Percentiles rank a stretch among this genome's conserved stretches.
Conservation (phyloP, 2,329 filamentous ascomycete species). For the Trichoderma breve region DNA sequence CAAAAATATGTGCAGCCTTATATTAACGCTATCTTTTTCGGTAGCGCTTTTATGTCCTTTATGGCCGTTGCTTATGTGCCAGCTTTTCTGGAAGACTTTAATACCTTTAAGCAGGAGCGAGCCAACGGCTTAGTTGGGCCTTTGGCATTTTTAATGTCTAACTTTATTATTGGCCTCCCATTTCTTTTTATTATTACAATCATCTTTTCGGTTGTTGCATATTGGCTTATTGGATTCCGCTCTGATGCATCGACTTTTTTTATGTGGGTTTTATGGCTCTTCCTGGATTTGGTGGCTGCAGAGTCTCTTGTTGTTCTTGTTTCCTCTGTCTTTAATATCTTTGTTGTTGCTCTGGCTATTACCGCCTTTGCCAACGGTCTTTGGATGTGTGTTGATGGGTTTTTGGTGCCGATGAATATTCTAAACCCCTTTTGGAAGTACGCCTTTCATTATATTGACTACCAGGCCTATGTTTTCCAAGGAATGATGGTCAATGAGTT, state of each 20-base stretch:
- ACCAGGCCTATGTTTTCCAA: slow-evolving; percentile 82
- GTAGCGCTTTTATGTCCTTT: slow-evolving; percentile 73
- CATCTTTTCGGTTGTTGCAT: slow-evolving; percentile 71
- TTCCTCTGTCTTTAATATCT: slow-evolving; percentile 70
- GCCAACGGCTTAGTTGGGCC: slow-evolving; percentile 79
- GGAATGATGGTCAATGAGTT: slow-evolving; percentile 96
- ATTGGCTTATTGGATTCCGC: slow-evolving; percentile 78
- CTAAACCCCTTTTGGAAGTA: slow-evolving; percentile 85
- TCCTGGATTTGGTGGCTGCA: slow-evolving; percentile 77
- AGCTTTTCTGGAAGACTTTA: slow-evolving; percentile 49
- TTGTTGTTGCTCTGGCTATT: slow-evolving; percentile 74
- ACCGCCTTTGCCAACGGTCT: slow-evolving; percentile 84
- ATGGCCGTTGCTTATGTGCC: slow-evolving; percentile 86
- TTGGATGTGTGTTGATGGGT: slow-evolving; percentile 85
- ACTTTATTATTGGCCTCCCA: slow-evolving; percentile 78
- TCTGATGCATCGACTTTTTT: slow-evolving; percentile 66
- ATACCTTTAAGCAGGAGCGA: slow-evolving; percentile 56
- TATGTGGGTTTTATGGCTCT: slow-evolving; percentile 79
- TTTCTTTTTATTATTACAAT: slow-evolving; percentile 77
- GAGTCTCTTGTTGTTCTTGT: slow-evolving; percentile 80
- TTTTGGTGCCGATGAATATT: slow-evolving; percentile 69
- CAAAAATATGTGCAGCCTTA: slow-evolving; percentile 77
- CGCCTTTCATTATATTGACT: slow-evolving; percentile 85
- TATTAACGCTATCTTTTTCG: slow-evolving; percentile 79
- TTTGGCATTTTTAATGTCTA: slow-evolving; percentile 68